Base-by-base conservation (phyloP, 805 yeast genomes). In the Candida vartiovaarae region DNA sequence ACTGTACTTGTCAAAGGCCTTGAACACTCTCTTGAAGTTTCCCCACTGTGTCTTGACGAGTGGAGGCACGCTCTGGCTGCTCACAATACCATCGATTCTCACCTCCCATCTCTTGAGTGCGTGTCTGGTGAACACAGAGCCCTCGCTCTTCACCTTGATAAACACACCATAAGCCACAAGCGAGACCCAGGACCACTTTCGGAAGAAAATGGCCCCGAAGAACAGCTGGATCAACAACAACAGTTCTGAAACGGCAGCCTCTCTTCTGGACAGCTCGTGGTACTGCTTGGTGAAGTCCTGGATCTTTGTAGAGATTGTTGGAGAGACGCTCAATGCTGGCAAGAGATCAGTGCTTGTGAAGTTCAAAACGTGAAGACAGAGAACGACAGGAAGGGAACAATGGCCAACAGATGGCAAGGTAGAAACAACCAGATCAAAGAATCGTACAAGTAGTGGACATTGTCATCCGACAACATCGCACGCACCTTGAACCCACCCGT, bases 341-440 rank as follows among this genome's bases (percentile, higher is more conserved):
- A 90, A 68, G 44, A 91, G 51, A 50, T 72, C 74, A 35, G 78
- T 71, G 53, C 83, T 78, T 43, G 75, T 51, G 67, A 86, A 91
- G 20, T 83, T 80, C 56, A 89, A 68, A 8, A 78, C 80, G 61
- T 90, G 97, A 91, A 89, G 20, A 80, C 59, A 6, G 96, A 82
- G 63, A 84, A 90, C 44, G 85, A 67, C 38, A 78, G 68, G 59
- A 84, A 88, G 43, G 97, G 95, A 25, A 81, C 61, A 49, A 83
- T 66, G 3, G 95, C 74, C 43, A 85, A 59, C 9, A 29, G 24
- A 47, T 73, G 76, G 38, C 82, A 79, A 52, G 88, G 74, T 45
- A 80, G 59, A 5, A 75, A 49, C 56, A 74, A 64, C 79, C 80
- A 77, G 36, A 68, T 69, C 48, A 74, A 51, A 39, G 80, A 80